phyloP scores from a whole-genome alignment of 2,329 filamentous ascomycete genomes.

The Diaporthe sp. region DNA sequence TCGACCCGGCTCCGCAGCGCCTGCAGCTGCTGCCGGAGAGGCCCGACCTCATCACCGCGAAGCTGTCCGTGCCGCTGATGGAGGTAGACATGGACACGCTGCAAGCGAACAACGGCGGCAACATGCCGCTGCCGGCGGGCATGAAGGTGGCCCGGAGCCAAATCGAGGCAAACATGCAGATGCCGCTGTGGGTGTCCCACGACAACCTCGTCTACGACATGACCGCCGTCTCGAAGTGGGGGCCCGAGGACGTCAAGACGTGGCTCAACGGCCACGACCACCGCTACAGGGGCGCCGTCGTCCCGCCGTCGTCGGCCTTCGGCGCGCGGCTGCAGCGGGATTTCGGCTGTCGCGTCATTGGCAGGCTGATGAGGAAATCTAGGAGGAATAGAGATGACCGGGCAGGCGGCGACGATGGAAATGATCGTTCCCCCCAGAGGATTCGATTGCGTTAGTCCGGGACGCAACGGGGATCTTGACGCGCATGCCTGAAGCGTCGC shows the following conservation, averaged over 20 bases:
- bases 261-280: not conserved
- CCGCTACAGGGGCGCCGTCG: not conserved
- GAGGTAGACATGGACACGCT: not conserved
- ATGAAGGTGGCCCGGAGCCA: not conserved
- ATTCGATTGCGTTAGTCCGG: not conserved
- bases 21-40: not conserved
- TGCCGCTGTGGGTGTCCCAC: slow-evolving; percentile 8
- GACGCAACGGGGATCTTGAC: too few relatives aligned
- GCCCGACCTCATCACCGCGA: slow-evolving; percentile 25
- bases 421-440: not conserved
- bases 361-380: not conserved
- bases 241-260: not conserved
- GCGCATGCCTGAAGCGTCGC: not conserved
- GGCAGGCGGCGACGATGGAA: too few relatives aligned
- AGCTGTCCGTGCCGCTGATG: not conserved
- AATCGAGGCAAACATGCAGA: slow-evolving; percentile 3
- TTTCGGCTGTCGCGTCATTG: slow-evolving; percentile 8
- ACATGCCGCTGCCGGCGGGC: not conserved
- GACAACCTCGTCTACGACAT: slow-evolving; percentile 7
- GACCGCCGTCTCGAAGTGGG: not conserved
- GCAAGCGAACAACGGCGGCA: not conserved
- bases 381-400: not conserved
- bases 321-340: not conserved
- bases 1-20: not conserved
- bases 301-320: not conserved